Evolutionary conservation across 2,329 filamentous ascomycete genomes (phyloP).

Genomic region (Fusarium abutilonis): DNA sequence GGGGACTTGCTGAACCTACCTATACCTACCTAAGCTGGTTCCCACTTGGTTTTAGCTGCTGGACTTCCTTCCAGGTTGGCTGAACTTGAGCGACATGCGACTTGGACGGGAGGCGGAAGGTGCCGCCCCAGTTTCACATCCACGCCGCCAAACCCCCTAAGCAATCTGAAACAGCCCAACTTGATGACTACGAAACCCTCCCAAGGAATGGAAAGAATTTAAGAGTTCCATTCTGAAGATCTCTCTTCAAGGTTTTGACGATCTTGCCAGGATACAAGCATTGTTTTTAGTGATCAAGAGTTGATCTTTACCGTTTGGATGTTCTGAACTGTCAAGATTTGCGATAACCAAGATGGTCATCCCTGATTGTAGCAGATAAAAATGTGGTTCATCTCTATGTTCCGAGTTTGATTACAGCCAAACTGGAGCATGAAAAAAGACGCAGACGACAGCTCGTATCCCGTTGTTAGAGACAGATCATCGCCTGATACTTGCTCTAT

Average conservation of each 20-base stretch:
- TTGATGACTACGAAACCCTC: background rate
- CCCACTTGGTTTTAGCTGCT: background rate
- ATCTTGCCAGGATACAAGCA: slow-evolving; percentile 6
- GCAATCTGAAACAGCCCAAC: slow-evolving; percentile 38
- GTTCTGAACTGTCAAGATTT: slow-evolving; percentile 13
- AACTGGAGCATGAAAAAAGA: slow-evolving; percentile 3
- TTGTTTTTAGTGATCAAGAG: background rate
- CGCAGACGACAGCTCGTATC: background rate
- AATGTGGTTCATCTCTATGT: slow-evolving; percentile 3
- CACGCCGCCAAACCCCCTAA: slow-evolving; percentile 11
- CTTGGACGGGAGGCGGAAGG: background rate
- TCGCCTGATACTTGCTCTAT: background rate
- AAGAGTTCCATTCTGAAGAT: slow-evolving; percentile 7
- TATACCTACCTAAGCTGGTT: too few species aligned
- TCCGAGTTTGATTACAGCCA: background rate
- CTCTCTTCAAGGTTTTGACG: slow-evolving; percentile 15
- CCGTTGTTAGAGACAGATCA: background rate
- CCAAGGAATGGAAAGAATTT: slow-evolving; percentile 2
- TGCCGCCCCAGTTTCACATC: slow-evolving; percentile 35
- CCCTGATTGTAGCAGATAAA: slow-evolving; percentile 8
- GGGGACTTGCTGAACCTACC: too few species aligned
- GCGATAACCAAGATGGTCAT: slow-evolving; percentile 20
- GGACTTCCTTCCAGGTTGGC: background rate
- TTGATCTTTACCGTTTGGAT: background rate
- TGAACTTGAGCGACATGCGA: too few species aligned